Percentiles rank a stretch among this genome's conserved stretches.
phyloP scores from a whole-genome alignment of 164 flowering plant species.

The Stephania yunnanensis region DNA sequence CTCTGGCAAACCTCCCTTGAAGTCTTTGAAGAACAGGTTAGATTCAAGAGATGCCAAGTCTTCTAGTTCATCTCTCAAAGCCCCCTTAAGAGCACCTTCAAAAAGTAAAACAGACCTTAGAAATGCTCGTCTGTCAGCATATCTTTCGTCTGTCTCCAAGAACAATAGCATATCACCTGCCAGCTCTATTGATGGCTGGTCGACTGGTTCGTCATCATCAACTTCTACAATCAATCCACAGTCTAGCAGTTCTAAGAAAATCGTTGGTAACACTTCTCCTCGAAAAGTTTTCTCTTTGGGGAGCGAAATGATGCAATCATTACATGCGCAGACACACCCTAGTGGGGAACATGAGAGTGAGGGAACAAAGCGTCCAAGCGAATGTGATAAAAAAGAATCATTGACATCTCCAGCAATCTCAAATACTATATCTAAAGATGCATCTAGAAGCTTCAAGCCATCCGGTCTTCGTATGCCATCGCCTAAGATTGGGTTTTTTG shows the following conservation, averaged over 20 bases:
- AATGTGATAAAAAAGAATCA: conserved; percentile 20
- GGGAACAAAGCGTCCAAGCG: conserved; percentile 14
- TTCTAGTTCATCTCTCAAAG: conserved; percentile 27
- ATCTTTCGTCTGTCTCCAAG: conserved; percentile 34
- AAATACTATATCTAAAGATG: conserved; percentile 23
- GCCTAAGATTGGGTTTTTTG: conserved; percentile 91
- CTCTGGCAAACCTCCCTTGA: conserved; percentile 26
- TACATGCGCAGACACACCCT: conserved; percentile 15
- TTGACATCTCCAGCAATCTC: conserved; percentile 19
- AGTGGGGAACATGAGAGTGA: conserved; percentile 12
- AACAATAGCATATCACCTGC: conserved; percentile 51
- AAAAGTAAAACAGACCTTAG: conserved; percentile 27
- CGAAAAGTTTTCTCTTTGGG: conserved; percentile 14
- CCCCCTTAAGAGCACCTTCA: conserved; percentile 23
- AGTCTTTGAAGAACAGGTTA: conserved; percentile 25
- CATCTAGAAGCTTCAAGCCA: conserved; percentile 36
- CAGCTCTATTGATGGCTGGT: conserved; percentile 80
- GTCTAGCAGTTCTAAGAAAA: conserved; percentile 29
- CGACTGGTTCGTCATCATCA: conserved; percentile 66
- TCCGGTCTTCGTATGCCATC: conserved; percentile 89
- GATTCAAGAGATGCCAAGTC: conserved; percentile 24
- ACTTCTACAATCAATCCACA: conserved; percentile 43
- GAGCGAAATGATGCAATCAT: conserved; percentile 17
- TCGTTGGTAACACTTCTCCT: conserved; percentile 24
- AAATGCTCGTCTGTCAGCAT: conserved; percentile 34